phyloP scores from a whole-genome alignment of 2,329 filamentous ascomycete species.

The Talaromyces islandicus region DNA sequence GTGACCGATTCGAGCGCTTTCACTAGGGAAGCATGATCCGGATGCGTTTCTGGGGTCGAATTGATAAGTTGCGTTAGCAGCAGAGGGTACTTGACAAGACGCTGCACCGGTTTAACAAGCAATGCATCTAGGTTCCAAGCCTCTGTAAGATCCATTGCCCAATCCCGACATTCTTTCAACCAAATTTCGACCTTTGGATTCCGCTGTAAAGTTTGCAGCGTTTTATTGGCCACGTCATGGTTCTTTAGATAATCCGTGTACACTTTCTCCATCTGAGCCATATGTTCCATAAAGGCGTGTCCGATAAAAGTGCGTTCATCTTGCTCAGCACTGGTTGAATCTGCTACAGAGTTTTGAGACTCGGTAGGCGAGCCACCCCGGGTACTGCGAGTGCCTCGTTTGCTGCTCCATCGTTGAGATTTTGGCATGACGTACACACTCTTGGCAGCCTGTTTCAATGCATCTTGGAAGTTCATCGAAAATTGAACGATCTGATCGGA shows the following conservation, averaged over 20 bases:
- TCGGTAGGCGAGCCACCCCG: conserved; percentile 22
- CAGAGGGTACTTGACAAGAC: conserved; percentile 88
- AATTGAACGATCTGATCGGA: conserved; percentile 86
- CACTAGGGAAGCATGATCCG: conserved; percentile 68
- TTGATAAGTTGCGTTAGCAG: conserved; percentile 74
- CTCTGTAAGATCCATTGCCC: conserved; percentile 83
- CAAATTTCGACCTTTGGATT: conserved; percentile 66
- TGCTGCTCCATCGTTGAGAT: conserved; percentile 48
- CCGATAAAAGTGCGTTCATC: conserved; percentile 56
- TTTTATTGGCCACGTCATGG: conserved; percentile 58
- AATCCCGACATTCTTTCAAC: conserved; percentile 88
- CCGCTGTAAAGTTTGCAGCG: conserved; percentile 44
- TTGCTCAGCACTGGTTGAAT: conserved; percentile 46
- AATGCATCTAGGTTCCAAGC: conserved; percentile 95
- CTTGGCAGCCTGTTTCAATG: conserved; percentile 74
- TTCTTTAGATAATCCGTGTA: conserved; percentile 62
- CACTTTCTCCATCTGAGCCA: conserved; percentile 57
- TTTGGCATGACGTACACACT: conserved; percentile 67
- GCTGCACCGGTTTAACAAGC: conserved; percentile 94
- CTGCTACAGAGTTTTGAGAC: conserved; percentile 21
- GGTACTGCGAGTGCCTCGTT: conserved; percentile 42
- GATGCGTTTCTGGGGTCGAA: conserved; percentile 74
- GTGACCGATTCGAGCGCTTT: conserved; percentile 65
- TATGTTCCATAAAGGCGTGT: conserved; percentile 51
- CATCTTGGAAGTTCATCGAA: conserved; percentile 69